phyloP scores from a whole-genome alignment of 345 rosid species.

The Boechera stricta region DNA sequence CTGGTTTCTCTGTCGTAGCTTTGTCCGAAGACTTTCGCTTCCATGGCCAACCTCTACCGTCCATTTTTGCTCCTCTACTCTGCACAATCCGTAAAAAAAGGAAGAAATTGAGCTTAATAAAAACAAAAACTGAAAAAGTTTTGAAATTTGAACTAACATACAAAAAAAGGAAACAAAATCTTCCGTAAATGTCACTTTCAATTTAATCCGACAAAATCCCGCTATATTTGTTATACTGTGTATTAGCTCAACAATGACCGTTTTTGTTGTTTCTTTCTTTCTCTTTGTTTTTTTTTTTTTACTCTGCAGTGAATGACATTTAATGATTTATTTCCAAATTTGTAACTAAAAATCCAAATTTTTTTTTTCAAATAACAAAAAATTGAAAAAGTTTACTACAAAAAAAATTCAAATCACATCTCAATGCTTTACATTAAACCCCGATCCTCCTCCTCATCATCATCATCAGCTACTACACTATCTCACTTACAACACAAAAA shows the following conservation, averaged over 20 bases:
- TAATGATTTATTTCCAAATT: conserved; percentile 25
- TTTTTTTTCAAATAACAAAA: background rate
- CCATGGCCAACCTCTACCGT: conserved; percentile 88
- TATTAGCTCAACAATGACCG: conserved; percentile 30
- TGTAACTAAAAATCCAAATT: background rate
- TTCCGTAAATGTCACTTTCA: conserved; percentile 39
- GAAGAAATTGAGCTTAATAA: background rate
- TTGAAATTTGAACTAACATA: conserved; percentile 39
- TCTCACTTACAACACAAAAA: conserved; percentile 2
- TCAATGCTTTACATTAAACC: conserved; percentile 6
- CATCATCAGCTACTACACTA: conserved; percentile 1
- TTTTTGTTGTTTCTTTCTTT: conserved; percentile 26
- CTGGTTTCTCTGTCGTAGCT: conserved; percentile 45
- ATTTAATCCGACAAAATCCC: conserved; percentile 32
- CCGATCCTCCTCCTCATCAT: background rate
- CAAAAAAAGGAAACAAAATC: conserved; percentile 36
- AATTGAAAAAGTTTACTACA: no score
- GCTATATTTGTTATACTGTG: conserved; percentile 14
- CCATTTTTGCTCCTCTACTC: conserved; percentile 51
- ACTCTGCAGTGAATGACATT: conserved; percentile 26
- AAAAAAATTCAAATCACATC: background rate
- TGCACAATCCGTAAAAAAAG: background rate
- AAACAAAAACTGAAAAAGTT: conserved; percentile 13
- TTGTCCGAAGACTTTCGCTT: conserved; percentile 77
- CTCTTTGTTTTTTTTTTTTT: background rate